Evolutionary conservation across 2,329 filamentous ascomycete species (phyloP).

Genomic region (Colletotrichum ledebouriae): DNA sequence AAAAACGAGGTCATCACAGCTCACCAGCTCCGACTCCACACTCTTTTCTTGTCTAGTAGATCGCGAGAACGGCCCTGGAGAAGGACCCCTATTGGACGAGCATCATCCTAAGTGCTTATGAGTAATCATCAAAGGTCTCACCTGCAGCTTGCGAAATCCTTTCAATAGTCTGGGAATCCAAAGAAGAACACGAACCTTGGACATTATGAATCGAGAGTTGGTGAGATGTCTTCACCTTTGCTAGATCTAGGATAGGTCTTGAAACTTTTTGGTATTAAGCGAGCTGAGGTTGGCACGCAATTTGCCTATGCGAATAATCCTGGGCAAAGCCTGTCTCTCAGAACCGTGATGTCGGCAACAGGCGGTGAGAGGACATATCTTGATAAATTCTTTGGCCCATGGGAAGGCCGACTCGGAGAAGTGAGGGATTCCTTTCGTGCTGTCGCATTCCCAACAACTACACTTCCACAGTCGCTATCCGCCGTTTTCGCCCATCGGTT

Average conservation of each 20-base stretch:
- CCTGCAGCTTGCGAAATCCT: slow-evolving; percentile 30
- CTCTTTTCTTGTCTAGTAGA: not conserved
- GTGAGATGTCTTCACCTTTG: not conserved
- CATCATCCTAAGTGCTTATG: slow-evolving; percentile 38
- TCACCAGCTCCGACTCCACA: slow-evolving; percentile 2
- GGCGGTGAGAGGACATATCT: slow-evolving; percentile 8
- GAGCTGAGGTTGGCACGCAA: not conserved
- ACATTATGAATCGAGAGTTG: not conserved
- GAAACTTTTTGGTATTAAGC: not conserved
- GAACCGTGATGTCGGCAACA: not conserved
- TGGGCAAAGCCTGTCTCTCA: not conserved
- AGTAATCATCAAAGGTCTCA: slow-evolving; percentile 34
- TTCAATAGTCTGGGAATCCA: not conserved
- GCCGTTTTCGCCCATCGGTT: not conserved
- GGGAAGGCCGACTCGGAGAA: not conserved
- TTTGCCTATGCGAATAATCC: not conserved
- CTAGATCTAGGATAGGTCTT: not conserved
- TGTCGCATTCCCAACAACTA: too few species aligned
- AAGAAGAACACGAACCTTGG: not conserved
- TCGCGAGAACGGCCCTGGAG: not conserved
- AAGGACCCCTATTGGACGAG: slow-evolving; percentile 25
- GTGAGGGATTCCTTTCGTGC: too few species aligned
- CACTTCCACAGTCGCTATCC: too few species aligned
- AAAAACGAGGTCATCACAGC: not conserved
- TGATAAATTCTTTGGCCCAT: slow-evolving; percentile 5